Evolutionary conservation across 2,329 filamentous ascomycete genomes (phyloP), one percentile per base, ranked within the genome.

Genomic region (Pseudocercospora macadamiae): DNA sequence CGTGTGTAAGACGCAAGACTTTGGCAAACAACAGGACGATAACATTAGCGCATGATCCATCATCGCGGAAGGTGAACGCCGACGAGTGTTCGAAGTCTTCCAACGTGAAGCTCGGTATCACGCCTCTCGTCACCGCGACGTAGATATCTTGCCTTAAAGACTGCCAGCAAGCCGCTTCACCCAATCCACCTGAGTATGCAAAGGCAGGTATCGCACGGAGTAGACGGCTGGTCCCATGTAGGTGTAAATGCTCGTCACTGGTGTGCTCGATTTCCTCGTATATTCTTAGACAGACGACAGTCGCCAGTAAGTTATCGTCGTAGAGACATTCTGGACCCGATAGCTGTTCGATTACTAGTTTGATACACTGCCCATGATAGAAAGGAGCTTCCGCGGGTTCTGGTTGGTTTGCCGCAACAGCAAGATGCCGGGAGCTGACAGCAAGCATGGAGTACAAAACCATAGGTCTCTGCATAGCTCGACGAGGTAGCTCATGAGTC

Each of bases 131-230:
- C 3, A 77, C 62, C 0, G 74, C 75, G 7, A 75, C 71, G 51
- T 77, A 77, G 21, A 78, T 76, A 30, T 76, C 75, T 60, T 78
- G 75, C 9, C 76, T 69, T 2, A 78, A 64, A 7, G 75, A 75
- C 37, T 76, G 75, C 76, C 76, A 78, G 49, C 74, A 76, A 2
- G 74, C 72, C 8, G 75, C 75, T 61, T 78, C 76, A 0, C 71
- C 72, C 1, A 78, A 64, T 1, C 76, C 76, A 1, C 75, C 74
- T 3, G 75, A 76, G 0, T 71, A 71, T 2, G 75, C 75, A 5
- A 76, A 76, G 18, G 68, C 71, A 4, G 75, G 73, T 58, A 77
- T 74, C 1, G 72, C 69, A 7, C 75, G 75, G 16, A 78, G 69
- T 1, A 78, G 66, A 4, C 73, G 69, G 28, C 72, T 76, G 1